phyloP scores from a whole-genome alignment of 2,329 filamentous ascomycete species.

The Xylariaceae sp. region DNA sequence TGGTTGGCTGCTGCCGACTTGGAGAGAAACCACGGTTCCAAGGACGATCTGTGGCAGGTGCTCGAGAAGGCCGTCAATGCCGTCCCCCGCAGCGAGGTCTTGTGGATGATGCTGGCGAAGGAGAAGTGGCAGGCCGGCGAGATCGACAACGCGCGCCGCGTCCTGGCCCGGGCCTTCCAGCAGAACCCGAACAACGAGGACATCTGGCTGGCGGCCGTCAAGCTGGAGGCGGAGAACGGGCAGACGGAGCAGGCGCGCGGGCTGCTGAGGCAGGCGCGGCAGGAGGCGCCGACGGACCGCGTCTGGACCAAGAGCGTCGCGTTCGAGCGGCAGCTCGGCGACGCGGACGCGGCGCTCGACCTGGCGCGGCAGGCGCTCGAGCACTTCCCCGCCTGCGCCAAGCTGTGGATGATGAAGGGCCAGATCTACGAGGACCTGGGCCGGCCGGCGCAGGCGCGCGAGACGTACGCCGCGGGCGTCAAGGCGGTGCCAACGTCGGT shows the following conservation, averaged over 20 bases:
- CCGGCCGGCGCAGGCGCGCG: conserved; percentile 75
- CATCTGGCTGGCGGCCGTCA: conserved; percentile 94
- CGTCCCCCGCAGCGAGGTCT: conserved; percentile 79
- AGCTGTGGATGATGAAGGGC: conserved; percentile 98
- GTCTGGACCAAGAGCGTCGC: conserved; percentile 96
- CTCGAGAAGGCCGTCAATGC: conserved; percentile 91
- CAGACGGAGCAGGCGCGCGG: conserved; percentile 75
- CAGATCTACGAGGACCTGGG: conserved; percentile 87
- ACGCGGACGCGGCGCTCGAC: conserved; percentile 73
- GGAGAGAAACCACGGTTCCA: conserved; percentile 80
- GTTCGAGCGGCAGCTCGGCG: conserved; percentile 79
- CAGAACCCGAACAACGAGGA: conserved; percentile 96
- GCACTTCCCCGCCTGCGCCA: conserved; percentile 75
- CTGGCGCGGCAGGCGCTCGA: conserved; percentile 81
- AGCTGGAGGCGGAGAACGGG: conserved; percentile 85
- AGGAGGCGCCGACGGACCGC: conserved; percentile 86
- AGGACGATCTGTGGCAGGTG: conserved; percentile 73
- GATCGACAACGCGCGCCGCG: conserved; percentile 75
- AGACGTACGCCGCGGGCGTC: conserved; percentile 83
- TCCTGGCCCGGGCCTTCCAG: conserved; percentile 84
- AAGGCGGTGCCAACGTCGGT: conserved; percentile 79
- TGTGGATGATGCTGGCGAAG: conserved; percentile 94
- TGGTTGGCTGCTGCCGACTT: conserved; percentile 90
- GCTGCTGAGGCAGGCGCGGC: conserved; percentile 73
- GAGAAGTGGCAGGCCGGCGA: conserved; percentile 90